Percentiles rank a stretch among this genome's conserved stretches.
phyloP scores from a whole-genome alignment of 345 rosid genomes.

The Conringia planisiliqua region DNA sequence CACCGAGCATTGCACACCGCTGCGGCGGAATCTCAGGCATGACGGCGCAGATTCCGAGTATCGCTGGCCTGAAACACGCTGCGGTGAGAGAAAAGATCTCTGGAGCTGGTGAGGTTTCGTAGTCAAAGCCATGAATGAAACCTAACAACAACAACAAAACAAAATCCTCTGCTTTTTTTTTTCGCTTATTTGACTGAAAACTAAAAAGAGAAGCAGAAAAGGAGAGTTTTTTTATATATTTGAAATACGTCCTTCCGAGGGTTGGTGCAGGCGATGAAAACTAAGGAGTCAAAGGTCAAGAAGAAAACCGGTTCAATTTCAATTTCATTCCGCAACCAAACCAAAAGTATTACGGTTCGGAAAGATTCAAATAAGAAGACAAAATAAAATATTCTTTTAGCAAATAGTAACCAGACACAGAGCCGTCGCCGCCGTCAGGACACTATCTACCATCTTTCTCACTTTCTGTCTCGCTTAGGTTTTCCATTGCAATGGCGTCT shows the following conservation, averaged over 20 bases:
- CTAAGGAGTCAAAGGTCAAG: constrained; percentile 16
- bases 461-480: neutral
- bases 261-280: constrained; percentile 35
- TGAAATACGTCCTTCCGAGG: constrained; percentile 20
- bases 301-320: neutral
- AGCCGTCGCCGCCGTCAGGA: neutral
- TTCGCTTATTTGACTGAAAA: neutral
- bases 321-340: neutral
- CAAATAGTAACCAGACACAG: neutral
- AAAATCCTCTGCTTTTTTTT: neutral
- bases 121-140: constrained; percentile 52
- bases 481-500: constrained; percentile 16
- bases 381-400: neutral
- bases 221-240: constrained; percentile 16
- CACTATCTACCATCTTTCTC: neutral
- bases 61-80: constrained; percentile 21
- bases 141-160: neutral
- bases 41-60: constrained; percentile 31
- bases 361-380: neutral
- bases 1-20: constrained; percentile 52
- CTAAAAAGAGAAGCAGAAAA: neutral
- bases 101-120: constrained; percentile 40
- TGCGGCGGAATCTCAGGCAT: constrained; percentile 35
- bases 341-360: neutral
- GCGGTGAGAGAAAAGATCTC: constrained; percentile 34